phyloP scores from a whole-genome alignment of 192 early-diverging fungal species.

The Mortierella claussenii region DNA sequence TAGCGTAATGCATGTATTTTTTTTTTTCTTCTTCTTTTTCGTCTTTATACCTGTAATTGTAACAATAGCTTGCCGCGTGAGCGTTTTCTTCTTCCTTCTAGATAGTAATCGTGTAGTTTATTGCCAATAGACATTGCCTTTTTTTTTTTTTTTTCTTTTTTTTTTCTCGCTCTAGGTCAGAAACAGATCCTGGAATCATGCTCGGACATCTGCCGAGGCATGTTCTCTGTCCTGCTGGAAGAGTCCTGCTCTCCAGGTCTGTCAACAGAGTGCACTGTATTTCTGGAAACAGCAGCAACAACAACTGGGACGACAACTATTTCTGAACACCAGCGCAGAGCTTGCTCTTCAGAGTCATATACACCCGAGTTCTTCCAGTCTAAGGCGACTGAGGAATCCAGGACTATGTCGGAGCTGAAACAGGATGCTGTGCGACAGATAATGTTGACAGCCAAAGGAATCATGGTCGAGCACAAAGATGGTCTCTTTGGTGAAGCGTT shows the following conservation, averaged over 20 bases:
- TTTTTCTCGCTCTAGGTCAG: constrained; percentile 30
- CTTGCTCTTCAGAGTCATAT: not conserved
- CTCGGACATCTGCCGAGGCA: constrained; percentile 19
- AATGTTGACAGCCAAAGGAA: constrained; percentile 10
- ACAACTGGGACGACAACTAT: not conserved
- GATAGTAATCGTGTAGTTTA: too few relatives aligned
- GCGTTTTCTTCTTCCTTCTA: too few relatives aligned
- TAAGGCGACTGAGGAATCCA: constrained; percentile 3
- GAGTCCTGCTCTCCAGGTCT: constrained; percentile 5
- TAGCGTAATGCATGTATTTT: too few relatives aligned
- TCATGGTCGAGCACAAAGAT: constrained; percentile 29
- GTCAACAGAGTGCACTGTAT: not conserved
- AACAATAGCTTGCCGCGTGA: too few relatives aligned
- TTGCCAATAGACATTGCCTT: not conserved
- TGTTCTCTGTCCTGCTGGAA: constrained; percentile 16
- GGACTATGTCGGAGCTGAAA: constrained; percentile 32
- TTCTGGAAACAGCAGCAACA: constrained; percentile 2
- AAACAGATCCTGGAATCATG: constrained; percentile 26
- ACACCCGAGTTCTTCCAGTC: constrained; percentile 4
- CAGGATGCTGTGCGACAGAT: constrained; percentile 8
- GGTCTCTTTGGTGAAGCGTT: constrained; percentile 24
- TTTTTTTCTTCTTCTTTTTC: too few relatives aligned
- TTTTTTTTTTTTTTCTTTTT: not conserved
- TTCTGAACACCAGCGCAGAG: not conserved
- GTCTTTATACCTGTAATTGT: too few relatives aligned